phyloP scores from a whole-genome alignment of 139 green algal genomes.

The Micractinium sp. region DNA sequence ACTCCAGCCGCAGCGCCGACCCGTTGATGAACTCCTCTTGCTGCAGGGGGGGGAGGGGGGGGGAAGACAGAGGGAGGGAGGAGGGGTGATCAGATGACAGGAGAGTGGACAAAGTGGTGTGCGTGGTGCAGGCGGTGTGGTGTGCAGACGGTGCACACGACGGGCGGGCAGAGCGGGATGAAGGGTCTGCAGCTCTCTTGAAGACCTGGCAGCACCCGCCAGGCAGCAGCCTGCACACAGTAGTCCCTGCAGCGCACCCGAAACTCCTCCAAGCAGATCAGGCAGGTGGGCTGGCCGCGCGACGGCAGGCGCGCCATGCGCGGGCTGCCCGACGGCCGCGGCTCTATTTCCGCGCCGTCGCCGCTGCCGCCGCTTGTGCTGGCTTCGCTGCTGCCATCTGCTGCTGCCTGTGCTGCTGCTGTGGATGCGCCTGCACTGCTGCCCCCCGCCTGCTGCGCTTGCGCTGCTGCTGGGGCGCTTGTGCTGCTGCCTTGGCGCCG shows the following conservation, averaged over 20 bases:
- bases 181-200: too few species aligned
- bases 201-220: too few species aligned
- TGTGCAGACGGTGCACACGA: neutral
- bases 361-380: neutral
- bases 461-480: neutral
- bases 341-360: slow-evolving; percentile 8
- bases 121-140: too few species aligned
- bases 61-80: neutral
- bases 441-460: too few species aligned
- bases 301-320: slow-evolving; percentile 3
- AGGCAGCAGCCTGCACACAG: neutral
- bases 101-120: neutral
- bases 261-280: slow-evolving; percentile 28
- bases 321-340: neutral
- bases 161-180: too few species aligned
- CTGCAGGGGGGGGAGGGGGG: neutral
- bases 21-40: slow-evolving; percentile 36
- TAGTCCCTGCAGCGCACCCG: neutral
- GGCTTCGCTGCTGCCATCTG: neutral
- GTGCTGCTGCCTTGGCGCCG: too few species aligned
- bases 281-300: slow-evolving; percentile 19
- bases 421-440: neutral
- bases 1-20: slow-evolving; percentile 28
- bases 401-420: neutral
- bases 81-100: neutral